A percentile compares a stretch with the other conserved stretches of the same genome.
These are phyloP conservation scores for Phytopythium helicoides DNA, from an alignment of 352 stramenopile genomes.

Conservation along the genomic window DNA sequence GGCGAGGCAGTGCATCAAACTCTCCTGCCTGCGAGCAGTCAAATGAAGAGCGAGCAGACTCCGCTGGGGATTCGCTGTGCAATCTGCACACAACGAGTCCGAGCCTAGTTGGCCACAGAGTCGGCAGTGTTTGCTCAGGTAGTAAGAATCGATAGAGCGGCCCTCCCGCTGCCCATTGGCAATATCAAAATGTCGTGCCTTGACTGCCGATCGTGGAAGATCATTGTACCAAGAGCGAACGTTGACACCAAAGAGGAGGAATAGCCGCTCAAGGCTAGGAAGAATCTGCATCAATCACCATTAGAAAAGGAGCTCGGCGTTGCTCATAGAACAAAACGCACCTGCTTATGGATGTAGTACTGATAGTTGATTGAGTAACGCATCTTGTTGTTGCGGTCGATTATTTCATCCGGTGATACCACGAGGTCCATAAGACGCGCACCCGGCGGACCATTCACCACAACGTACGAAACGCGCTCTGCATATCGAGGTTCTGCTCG, in stretches of 20 bases:
- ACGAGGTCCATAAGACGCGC: constrained; percentile 90
- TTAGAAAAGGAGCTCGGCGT: too few species aligned
- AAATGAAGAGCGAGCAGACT: constrained; percentile 65
- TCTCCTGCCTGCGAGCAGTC: constrained; percentile 36
- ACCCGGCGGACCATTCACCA: constrained; percentile 85
- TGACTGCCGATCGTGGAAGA: constrained; percentile 53
- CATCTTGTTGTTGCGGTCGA: constrained; percentile 28
- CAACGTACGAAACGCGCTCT: constrained; percentile 89
- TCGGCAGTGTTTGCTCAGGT: constrained; percentile 78
- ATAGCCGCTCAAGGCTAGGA: constrained; percentile 83
- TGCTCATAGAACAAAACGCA: constrained; percentile 14
- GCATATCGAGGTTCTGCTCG: constrained; percentile 77
- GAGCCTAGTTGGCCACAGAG: constrained; percentile 68
- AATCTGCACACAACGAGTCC: constrained; percentile 50
- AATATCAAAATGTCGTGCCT: constrained; percentile 38
- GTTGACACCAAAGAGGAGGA: constrained; percentile 76
- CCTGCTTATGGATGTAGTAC: constrained; percentile 93
- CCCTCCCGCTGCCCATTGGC: constrained; percentile 4
- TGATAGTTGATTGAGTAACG: constrained; percentile 84
- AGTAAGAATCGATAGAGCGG: constrained; percentile 80
- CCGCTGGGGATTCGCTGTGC: constrained; percentile 50
- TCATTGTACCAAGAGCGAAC: constrained; percentile 71
- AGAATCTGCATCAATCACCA: constrained; percentile 47
- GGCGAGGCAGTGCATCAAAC: constrained; percentile 30
- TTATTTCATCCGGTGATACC: constrained; percentile 72